These are phyloP conservation scores for Ceratobasidium sp. DNA, from an alignment of 1,284 basidiomycete species.

Conservation along the genomic window DNA sequence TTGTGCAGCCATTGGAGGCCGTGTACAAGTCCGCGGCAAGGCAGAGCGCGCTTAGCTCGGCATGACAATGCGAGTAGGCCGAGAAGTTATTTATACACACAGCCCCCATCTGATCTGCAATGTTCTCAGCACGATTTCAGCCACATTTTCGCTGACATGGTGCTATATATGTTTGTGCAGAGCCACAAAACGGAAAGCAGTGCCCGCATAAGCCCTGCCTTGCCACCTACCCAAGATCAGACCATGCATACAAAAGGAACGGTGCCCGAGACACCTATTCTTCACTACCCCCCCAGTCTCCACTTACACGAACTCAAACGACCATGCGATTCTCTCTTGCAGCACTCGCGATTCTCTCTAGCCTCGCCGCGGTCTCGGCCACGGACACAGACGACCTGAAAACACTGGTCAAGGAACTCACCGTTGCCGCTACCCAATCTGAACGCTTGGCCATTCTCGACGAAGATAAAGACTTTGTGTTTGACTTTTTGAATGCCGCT, in stretches of 20 bases:
- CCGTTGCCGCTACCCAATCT: conserved; percentile 29
- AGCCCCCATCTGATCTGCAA: conserved; percentile 7
- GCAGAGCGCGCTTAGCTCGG: not conserved
- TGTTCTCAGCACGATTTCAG: not conserved
- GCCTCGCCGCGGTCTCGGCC: conserved; percentile 8
- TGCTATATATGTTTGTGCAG: conserved; percentile 12
- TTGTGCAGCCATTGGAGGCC: not conserved
- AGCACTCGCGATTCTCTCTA: conserved; percentile 19
- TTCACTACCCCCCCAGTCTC: conserved; percentile 2
- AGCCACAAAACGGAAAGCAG: conserved; percentile 8
- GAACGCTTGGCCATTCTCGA: conserved; percentile 34
- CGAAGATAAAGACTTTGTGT: conserved; percentile 43
- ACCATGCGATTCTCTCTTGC: conserved; percentile 27
- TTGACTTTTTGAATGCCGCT: conserved; percentile 40
- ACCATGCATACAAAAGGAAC: conserved; percentile 14
- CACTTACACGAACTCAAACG: not conserved
- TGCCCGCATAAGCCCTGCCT: conserved; percentile 2
- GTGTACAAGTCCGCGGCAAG: not conserved
- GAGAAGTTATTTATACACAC: not conserved
- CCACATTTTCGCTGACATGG: not conserved
- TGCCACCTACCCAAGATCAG: not conserved
- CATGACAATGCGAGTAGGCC: not conserved
- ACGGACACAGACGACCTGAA: conserved; percentile 34
- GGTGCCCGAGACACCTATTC: not conserved
- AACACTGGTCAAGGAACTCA: conserved; percentile 31